Percentiles rank a stretch among this genome's conserved stretches.
phyloP scores from a whole-genome alignment of 129 eudicot genomes.

The Pulicaria dysenterica region DNA sequence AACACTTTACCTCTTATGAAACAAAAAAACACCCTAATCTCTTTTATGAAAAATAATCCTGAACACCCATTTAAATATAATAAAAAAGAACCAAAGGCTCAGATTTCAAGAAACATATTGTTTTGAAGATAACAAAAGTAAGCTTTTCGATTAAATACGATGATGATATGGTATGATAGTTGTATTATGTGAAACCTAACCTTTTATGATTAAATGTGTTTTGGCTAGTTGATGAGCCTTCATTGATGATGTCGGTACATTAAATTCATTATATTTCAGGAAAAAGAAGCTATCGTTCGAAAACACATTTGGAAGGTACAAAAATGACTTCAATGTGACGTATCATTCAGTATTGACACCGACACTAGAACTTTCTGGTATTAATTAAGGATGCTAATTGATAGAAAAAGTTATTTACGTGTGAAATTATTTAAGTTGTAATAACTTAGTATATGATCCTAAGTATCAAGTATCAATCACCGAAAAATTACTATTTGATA shows the following conservation, averaged over 20 bases:
- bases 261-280: no score
- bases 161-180: background rate
- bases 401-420: constrained; percentile 5
- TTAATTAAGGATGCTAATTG: background rate
- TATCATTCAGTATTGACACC: constrained; percentile 13
- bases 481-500: constrained; percentile 1
- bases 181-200: background rate
- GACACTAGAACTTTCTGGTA: constrained; percentile 25
- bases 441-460: background rate
- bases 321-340: constrained; percentile 13
- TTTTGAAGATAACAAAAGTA: no score
- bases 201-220: constrained; percentile 9
- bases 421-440: background rate
- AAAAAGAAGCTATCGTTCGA: constrained; percentile 15
- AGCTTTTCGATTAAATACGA: no score
- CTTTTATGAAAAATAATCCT: no score
- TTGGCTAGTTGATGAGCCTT: constrained; percentile 17
- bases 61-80: no score
- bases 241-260: constrained; percentile 10
- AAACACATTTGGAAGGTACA: constrained; percentile 27
- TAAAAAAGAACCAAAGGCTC: no score
- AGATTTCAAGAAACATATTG: no score
- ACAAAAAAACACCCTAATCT: no score
- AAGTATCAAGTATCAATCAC: background rate
- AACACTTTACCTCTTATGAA: no score